A percentile compares a stretch with the other conserved stretches of the same genome.
Conservation (phyloP, 2,329 filamentous ascomycete genomes). For the Clonostachys rosea region DNA sequence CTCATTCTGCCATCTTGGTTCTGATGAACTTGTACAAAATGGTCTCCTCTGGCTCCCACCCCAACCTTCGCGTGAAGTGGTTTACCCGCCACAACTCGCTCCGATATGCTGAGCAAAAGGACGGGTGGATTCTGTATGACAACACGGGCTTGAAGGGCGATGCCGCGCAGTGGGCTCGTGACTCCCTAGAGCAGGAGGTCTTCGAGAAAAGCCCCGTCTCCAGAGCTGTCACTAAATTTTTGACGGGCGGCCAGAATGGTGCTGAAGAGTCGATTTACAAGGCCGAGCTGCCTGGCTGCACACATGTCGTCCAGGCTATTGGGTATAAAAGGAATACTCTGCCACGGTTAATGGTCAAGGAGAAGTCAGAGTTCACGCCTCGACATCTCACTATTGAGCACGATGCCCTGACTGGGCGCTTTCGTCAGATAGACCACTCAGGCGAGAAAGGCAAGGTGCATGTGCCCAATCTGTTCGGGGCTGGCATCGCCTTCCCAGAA, state of each 20-base stretch:
- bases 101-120: slow-evolving; percentile 56
- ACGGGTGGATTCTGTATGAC: slow-evolving; percentile 60
- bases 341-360: slow-evolving; percentile 33
- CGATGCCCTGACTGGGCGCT: slow-evolving; percentile 12
- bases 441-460: background rate
- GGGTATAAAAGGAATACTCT: slow-evolving; percentile 48
- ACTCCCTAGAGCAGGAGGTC: slow-evolving; percentile 49
- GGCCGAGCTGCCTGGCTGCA: slow-evolving; percentile 40
- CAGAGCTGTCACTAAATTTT: slow-evolving; percentile 38
- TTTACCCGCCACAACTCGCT: slow-evolving; percentile 52
- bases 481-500: slow-evolving; percentile 61
- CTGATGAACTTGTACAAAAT: slow-evolving; percentile 56
- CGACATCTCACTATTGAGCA: slow-evolving; percentile 38
- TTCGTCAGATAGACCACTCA: slow-evolving; percentile 3
- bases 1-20: slow-evolving; percentile 59
- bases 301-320: slow-evolving; percentile 53
- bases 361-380: slow-evolving; percentile 15
- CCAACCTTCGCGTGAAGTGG: slow-evolving; percentile 52
- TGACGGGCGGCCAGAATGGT: slow-evolving; percentile 32
- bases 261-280: slow-evolving; percentile 28
- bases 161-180: slow-evolving; percentile 53
- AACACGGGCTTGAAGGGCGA: slow-evolving; percentile 62
- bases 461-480: slow-evolving; percentile 49
- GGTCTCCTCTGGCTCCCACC: slow-evolving; percentile 38
- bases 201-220: slow-evolving; percentile 39